These are phyloP conservation scores for Ceratocystis huliohia DNA, from an alignment of 2,329 filamentous ascomycete genomes.

Conservation along the genomic window DNA sequence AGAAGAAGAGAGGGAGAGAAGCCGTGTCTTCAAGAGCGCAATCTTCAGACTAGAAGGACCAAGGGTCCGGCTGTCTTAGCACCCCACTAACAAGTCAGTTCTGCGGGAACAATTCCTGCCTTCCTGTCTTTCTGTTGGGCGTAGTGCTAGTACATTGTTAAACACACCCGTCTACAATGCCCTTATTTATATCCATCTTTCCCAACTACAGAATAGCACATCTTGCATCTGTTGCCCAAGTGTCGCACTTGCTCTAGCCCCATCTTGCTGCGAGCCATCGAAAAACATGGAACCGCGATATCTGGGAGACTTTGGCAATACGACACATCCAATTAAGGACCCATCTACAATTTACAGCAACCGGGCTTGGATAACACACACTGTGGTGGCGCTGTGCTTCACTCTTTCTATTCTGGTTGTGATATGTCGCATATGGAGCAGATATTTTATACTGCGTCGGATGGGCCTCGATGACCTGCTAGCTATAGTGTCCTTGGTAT, in stretches of 20 bases:
- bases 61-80: neutral
- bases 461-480: slow-evolving; percentile 25
- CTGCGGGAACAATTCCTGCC: neutral
- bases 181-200: neutral
- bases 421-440: slow-evolving; percentile 24
- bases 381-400: slow-evolving; percentile 22
- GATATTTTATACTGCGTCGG: slow-evolving; percentile 24
- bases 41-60: neutral
- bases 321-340: neutral
- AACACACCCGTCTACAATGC: neutral
- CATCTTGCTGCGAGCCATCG: neutral
- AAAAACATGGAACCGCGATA: neutral
- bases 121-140: neutral
- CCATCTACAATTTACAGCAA: slow-evolving; percentile 12
- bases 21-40: neutral
- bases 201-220: neutral
- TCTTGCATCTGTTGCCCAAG: neutral
- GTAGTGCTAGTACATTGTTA: too few species aligned
- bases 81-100: neutral
- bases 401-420: slow-evolving; percentile 22
- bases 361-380: slow-evolving; percentile 20
- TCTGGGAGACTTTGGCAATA: neutral
- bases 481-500: slow-evolving; percentile 24
- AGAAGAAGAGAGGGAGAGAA: neutral
- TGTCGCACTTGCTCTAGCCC: neutral